A percentile compares a stretch with the other conserved stretches of the same genome.
Evolutionary conservation across 2,329 filamentous ascomycete species (phyloP).

Genomic region (Alternaria viburni): DNA sequence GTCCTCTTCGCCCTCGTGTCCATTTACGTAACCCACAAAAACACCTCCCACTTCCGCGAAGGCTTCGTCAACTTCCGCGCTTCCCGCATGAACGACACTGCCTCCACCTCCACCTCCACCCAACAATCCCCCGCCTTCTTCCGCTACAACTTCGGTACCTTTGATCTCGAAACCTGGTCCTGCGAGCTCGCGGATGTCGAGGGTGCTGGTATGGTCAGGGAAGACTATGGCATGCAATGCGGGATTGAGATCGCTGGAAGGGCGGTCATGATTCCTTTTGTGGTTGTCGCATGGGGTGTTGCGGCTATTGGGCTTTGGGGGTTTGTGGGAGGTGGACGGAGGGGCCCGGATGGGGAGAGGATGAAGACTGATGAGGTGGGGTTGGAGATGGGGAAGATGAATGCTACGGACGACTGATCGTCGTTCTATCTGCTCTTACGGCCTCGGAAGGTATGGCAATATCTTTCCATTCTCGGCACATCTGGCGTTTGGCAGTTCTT

Average conservation of each 20-base stretch:
- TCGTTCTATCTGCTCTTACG: background rate
- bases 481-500: background rate
- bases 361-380: constrained; percentile 38
- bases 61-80: constrained; percentile 34
- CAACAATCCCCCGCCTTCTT: constrained; percentile 13
- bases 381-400: constrained; percentile 39
- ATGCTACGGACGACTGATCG: constrained; percentile 13
- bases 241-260: constrained; percentile 37
- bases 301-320: constrained; percentile 28
- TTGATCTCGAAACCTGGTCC: constrained; percentile 46
- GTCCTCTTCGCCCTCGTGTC: constrained; percentile 41
- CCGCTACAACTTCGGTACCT: constrained; percentile 42
- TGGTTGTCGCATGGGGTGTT: constrained; percentile 28
- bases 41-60: constrained; percentile 35
- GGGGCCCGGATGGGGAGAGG: constrained; percentile 26
- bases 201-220: constrained; percentile 31
- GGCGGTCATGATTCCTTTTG: constrained; percentile 38
- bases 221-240: constrained; percentile 41
- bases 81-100: constrained; percentile 20
- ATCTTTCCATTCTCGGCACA: background rate
- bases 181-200: constrained; percentile 35
- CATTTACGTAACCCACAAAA: constrained; percentile 38
- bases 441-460: too few relatives aligned
- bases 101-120: background rate
- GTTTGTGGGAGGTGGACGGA: constrained; percentile 27